A percentile compares a stretch with the other conserved stretches of the same genome.
Conservation (phyloP, 2,329 filamentous ascomycete genomes). For the Lecanoromycetidae sp. region DNA sequence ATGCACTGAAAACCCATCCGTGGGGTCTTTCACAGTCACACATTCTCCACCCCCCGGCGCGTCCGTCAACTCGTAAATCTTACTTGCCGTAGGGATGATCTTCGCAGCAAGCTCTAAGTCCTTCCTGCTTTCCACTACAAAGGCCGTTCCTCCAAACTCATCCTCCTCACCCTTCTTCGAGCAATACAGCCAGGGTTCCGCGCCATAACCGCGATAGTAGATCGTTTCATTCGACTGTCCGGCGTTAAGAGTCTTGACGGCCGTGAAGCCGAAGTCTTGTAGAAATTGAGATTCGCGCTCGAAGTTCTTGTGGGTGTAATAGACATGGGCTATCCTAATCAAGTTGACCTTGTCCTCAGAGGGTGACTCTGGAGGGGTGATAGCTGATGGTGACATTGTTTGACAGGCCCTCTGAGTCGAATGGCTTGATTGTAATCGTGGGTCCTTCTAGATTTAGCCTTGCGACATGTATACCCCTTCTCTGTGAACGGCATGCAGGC, state of each 20-base stretch:
- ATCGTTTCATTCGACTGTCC: conserved; percentile 31
- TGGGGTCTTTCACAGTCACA: conserved; percentile 39
- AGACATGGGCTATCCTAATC: conserved; percentile 22
- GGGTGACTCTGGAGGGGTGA: conserved; percentile 3
- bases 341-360: conserved; percentile 22
- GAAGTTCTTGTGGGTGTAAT: conserved; percentile 24
- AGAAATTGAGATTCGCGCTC: conserved; percentile 22
- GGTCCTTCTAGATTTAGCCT: neutral
- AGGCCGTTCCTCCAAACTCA: conserved; percentile 46
- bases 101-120: conserved; percentile 42
- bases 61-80: conserved; percentile 37
- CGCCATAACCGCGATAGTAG: conserved; percentile 51
- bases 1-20: conserved; percentile 21
- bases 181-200: conserved; percentile 48
- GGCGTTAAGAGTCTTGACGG: conserved; percentile 14
- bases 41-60: conserved; percentile 43
- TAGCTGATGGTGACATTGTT: neutral
- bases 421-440: neutral
- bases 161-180: conserved; percentile 37
- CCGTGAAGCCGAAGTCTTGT: conserved; percentile 25
- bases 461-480: neutral
- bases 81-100: conserved; percentile 36
- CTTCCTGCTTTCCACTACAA: conserved; percentile 44
- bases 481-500: neutral
- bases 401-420: too few species aligned